These are phyloP conservation scores for Candida odintsovae DNA, from an alignment of 805 yeast genomes.

Conservation along the genomic window DNA sequence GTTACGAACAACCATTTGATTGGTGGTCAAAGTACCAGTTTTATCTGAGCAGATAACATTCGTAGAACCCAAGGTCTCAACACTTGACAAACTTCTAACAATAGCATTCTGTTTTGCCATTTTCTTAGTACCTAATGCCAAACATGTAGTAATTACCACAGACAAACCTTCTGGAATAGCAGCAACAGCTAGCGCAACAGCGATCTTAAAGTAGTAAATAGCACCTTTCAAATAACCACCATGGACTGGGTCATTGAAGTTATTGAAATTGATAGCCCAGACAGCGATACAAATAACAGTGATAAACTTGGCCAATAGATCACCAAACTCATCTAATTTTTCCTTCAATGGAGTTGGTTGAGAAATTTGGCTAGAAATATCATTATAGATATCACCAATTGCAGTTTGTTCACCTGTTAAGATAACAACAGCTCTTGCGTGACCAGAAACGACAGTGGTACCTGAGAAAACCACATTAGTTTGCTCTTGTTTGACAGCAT, in stretches of 20 bases:
- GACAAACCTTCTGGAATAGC: constrained; percentile 50
- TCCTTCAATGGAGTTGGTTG: constrained; percentile 32
- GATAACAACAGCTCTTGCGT: constrained; percentile 40
- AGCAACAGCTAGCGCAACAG: constrained; percentile 45
- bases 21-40: constrained; percentile 46
- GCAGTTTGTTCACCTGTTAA: constrained; percentile 42
- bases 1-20: constrained; percentile 40
- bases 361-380: constrained; percentile 33
- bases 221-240: constrained; percentile 40
- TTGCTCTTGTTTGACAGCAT: constrained; percentile 33
- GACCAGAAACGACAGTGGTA: constrained; percentile 37
- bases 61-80: constrained; percentile 56
- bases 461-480: constrained; percentile 43
- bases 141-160: constrained; percentile 46
- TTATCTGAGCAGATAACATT: constrained; percentile 42
- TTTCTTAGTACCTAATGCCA: constrained; percentile 42
- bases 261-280: constrained; percentile 37
- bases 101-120: constrained; percentile 45
- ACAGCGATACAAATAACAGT: constrained; percentile 42
- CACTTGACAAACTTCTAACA: constrained; percentile 41
- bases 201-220: constrained; percentile 43
- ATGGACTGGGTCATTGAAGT: constrained; percentile 37
- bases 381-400: constrained; percentile 42
- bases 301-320: constrained; percentile 35
- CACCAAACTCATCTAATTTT: constrained; percentile 34